A percentile compares a stretch with the other conserved stretches of the same genome.
Evolutionary conservation across 106 monocot genomes (phyloP).

Genomic region (Dioscorea zingiberensis): DNA sequence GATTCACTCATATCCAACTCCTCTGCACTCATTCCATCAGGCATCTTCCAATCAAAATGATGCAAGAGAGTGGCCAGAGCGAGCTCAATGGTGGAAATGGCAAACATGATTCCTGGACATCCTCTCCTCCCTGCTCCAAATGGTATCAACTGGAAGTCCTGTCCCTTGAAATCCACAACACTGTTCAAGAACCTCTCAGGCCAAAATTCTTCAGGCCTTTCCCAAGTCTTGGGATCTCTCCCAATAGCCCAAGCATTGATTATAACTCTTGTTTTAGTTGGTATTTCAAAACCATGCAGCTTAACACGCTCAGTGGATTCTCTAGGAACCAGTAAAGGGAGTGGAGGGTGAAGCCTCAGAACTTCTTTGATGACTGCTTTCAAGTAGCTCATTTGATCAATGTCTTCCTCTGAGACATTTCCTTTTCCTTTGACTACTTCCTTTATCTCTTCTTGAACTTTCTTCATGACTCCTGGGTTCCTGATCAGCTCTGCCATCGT

Average conservation of each 20-base stretch:
- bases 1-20: constrained; percentile 1
- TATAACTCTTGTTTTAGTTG: not conserved
- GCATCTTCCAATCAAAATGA: constrained; percentile 9
- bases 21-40: not conserved
- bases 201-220: not conserved
- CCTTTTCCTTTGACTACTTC: too few relatives aligned
- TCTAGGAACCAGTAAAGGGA: constrained; percentile 6
- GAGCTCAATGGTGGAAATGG: not conserved
- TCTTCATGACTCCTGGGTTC: not conserved
- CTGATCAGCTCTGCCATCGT: constrained; percentile 1
- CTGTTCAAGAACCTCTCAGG: constrained; percentile 6
- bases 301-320: not conserved
- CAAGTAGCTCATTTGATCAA: not conserved
- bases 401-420: constrained; percentile 2
- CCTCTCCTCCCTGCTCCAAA: constrained; percentile 9
- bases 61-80: not conserved
- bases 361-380: constrained; percentile 4
- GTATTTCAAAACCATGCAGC: not conserved
- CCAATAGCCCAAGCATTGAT: constrained; percentile 11
- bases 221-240: constrained; percentile 9
- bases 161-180: not conserved
- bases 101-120: constrained; percentile 6
- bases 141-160: constrained; percentile 1
- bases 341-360: constrained; percentile 3
- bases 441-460: not conserved